Conservation (phyloP, 768 basidiomycete genomes). For the Phaffia tasmanica region DNA sequence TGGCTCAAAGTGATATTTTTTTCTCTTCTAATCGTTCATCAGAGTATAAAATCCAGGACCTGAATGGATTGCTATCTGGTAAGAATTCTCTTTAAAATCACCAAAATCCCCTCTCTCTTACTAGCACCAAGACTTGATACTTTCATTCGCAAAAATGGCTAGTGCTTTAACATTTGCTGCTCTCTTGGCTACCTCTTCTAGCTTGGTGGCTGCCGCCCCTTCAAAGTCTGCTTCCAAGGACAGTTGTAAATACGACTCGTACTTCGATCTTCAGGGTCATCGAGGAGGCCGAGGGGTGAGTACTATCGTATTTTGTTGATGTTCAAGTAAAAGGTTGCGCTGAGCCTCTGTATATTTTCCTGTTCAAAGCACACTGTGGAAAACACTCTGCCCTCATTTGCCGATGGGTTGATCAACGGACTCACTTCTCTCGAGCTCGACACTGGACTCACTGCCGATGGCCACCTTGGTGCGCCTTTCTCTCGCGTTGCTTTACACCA, state of each 20-base stretch:
- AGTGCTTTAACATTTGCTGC: neutral
- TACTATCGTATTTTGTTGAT: neutral
- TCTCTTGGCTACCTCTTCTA: neutral
- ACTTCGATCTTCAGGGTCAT: conserved; percentile 23
- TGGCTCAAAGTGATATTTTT: too few species aligned
- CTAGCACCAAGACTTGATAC: too few species aligned
- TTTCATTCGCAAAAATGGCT: too few species aligned
- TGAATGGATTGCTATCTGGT: too few species aligned
- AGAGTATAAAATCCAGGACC: too few species aligned
- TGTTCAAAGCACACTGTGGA: conserved; percentile 10
- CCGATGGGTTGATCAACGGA: conserved; percentile 86
- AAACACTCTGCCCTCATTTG: conserved; percentile 45
- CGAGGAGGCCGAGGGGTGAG: conserved; percentile 23
- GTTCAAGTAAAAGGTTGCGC: neutral
- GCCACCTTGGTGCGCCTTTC: conserved; percentile 46
- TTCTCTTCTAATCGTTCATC: too few species aligned
- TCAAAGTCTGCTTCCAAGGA: neutral
- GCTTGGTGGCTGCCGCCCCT: too few species aligned
- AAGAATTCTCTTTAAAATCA: too few species aligned
- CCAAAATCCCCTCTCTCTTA: too few species aligned
- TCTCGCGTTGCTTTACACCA: conserved; percentile 20
- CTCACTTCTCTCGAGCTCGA: conserved; percentile 67
- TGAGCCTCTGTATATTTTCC: neutral
- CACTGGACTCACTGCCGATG: conserved; percentile 52
- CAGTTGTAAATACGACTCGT: conserved; percentile 6